phyloP scores from a whole-genome alignment of 805 yeast species.

The Cyberlindnera amylophila region DNA sequence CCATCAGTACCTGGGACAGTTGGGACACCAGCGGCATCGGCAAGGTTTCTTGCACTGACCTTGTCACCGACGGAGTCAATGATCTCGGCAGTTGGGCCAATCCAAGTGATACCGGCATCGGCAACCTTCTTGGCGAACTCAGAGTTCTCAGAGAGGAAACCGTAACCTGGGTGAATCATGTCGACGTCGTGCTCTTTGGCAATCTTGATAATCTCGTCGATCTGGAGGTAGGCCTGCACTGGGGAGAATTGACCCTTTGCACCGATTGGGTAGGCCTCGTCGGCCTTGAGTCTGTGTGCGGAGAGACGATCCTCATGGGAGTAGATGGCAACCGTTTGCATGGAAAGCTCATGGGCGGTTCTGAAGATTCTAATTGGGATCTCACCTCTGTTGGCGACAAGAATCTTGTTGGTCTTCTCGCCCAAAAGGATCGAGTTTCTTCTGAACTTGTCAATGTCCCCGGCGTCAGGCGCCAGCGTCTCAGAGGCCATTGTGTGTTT shows the following conservation, averaged over 20 bases:
- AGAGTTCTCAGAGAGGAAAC: slow-evolving; percentile 85
- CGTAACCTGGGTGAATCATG: slow-evolving; percentile 93
- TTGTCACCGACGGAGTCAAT: slow-evolving; percentile 96
- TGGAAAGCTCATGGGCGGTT: slow-evolving; percentile 94
- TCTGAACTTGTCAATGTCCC: slow-evolving; percentile 33
- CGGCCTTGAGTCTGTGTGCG: slow-evolving; percentile 93
- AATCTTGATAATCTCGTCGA: slow-evolving; percentile 88
- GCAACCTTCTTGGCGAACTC: slow-evolving; percentile 91
- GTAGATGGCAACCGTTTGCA: slow-evolving; percentile 96
- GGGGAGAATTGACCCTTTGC: slow-evolving; percentile 87
- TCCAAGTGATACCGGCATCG: slow-evolving; percentile 90
- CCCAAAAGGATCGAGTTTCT: slow-evolving; percentile 39
- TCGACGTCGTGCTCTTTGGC: slow-evolving; percentile 75
- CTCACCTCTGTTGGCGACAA: slow-evolving; percentile 84
- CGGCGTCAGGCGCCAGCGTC: slow-evolving; percentile 19
- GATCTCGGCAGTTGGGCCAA: slow-evolving; percentile 85
- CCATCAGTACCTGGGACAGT: slow-evolving; percentile 98
- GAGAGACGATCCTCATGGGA: slow-evolving; percentile 94
- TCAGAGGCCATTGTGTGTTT: slow-evolving; percentile 8
- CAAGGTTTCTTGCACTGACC: slow-evolving; percentile 89
- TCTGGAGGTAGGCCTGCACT: slow-evolving; percentile 92
- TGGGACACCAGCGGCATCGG: slow-evolving; percentile 79
- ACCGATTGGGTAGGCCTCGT: slow-evolving; percentile 91
- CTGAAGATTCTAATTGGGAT: slow-evolving; percentile 87
- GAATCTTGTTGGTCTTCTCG: slow-evolving; percentile 46